These are phyloP conservation scores for Citeromyces nyonsensis DNA, from an alignment of 805 yeast species.

Conservation along the genomic window DNA sequence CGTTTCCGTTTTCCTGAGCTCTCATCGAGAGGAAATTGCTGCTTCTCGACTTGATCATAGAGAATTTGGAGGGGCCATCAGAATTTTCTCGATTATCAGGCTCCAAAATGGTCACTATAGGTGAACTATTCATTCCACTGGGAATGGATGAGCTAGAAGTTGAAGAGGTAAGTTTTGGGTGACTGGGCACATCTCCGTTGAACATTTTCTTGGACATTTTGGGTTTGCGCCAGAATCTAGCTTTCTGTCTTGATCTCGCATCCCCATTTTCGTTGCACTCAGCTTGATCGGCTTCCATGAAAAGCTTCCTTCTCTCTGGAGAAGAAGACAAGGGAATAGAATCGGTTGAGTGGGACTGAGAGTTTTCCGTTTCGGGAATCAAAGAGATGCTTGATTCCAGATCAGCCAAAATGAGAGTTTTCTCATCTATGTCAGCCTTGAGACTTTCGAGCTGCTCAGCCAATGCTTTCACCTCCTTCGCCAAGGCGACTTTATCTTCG, in stretches of 20 bases:
- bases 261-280: conserved; percentile 3
- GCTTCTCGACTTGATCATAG: conserved; percentile 27
- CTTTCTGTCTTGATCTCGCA: conserved; percentile 10
- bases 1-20: conserved; percentile 1
- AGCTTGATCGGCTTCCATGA: conserved; percentile 2
- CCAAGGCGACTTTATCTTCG: conserved; percentile 27
- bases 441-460: conserved; percentile 6
- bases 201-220: conserved; percentile 3
- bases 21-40: conserved; percentile 16
- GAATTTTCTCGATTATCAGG: no score
- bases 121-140: conserved; percentile 1
- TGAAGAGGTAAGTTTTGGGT: neutral
- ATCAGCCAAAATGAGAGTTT: neutral
- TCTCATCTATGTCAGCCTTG: conserved; percentile 3
- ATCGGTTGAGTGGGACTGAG: no score
- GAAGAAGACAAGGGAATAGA: neutral
- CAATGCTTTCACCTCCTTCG: conserved; percentile 21
- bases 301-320: neutral
- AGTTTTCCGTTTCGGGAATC: no score
- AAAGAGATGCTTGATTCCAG: neutral
- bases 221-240: conserved; percentile 15
- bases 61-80: neutral
- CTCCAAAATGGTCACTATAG: neutral
- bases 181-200: no score
- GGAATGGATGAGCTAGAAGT: neutral